Base-by-base conservation (phyloP, 2,329 filamentous ascomycete genomes). In the Trichoderma breve region DNA sequence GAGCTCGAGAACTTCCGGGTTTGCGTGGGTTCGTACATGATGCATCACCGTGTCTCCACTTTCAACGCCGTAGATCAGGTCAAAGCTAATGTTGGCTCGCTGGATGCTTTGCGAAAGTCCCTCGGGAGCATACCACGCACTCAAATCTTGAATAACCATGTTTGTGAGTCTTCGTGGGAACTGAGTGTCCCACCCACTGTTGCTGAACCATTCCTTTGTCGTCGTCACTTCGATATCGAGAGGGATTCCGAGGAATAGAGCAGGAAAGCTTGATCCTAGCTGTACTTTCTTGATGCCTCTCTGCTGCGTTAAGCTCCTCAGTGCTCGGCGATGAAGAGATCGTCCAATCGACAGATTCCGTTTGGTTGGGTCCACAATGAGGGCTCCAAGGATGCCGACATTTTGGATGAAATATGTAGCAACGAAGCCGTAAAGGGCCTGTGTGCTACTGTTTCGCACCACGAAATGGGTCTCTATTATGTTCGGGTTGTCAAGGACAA, bases 381-480 rank as follows among this genome's bases (percentile, higher is more conserved):
- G 86, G 4, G 93, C 90, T 0, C 92, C 94, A 65, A 98, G 90
- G 21, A 94, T 91, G 18, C 93, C 94, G 5, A 90, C 90, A 1
- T 83, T 83, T 53, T 89, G 89, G 78, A 92, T 90, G 79, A 89
- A 94, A 79, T 97, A 98, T 0, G 94, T 97, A 0, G 94, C 92
- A 77, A 93, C 95, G 81, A 98, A 98, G 2, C 95, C 95, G 78
- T 97, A 98, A 0, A 98, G 83, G 0, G 93, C 93, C 74, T 94
- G 92, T 0, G 95, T 98, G 80, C 93, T 97, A 82, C 93, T 97
- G 79, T 98, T 98, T 24, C 95, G 89, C 36, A 98, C 95, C 9
- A 98, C 94, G 78, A 95, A 97, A 80, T 98, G 95, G 0, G 90
- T 85, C 81, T 97, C 94, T 71, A 93, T 89, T 32, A 97, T 87